phyloP scores from a whole-genome alignment of 1,139 yeast species.

The Yamadazyma diddensiae region DNA sequence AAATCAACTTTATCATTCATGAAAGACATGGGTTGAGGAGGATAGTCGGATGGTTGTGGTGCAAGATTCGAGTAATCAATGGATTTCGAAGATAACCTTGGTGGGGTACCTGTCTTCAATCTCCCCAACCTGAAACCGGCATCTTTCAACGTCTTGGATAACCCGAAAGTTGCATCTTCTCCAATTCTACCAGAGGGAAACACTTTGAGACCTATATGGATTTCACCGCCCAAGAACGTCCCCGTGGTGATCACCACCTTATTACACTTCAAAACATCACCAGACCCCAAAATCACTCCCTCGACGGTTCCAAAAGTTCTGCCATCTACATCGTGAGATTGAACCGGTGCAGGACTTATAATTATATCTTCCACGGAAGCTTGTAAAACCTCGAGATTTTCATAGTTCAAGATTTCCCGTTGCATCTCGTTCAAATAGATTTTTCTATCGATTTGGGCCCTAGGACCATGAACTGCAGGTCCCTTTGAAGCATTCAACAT shows the following conservation, averaged over 20 bases:
- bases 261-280: slow-evolving; percentile 54
- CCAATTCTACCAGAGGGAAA: slow-evolving; percentile 94
- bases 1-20: slow-evolving; percentile 67
- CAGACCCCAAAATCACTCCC: slow-evolving; percentile 75
- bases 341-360: slow-evolving; percentile 40
- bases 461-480: slow-evolving; percentile 97
- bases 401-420: slow-evolving; percentile 53
- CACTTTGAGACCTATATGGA: slow-evolving; percentile 78
- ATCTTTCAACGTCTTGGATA: slow-evolving; percentile 69
- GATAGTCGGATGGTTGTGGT: slow-evolving; percentile 75
- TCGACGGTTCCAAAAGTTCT: slow-evolving; percentile 44
- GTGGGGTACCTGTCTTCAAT: slow-evolving; percentile 96
- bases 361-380: slow-evolving; percentile 88
- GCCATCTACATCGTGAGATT: slow-evolving; percentile 27
- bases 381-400: slow-evolving; percentile 58
- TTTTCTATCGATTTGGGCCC: slow-evolving; percentile 91
- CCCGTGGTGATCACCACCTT: slow-evolving; percentile 92
- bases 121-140: slow-evolving; percentile 87
- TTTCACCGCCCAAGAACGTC: slow-evolving; percentile 90
- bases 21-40: slow-evolving; percentile 87
- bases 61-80: slow-evolving; percentile 62
- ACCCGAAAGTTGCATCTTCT: slow-evolving; percentile 87
- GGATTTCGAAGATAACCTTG: slow-evolving; percentile 69
- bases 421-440: slow-evolving; percentile 84
- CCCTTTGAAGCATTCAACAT: slow-evolving; percentile 86